Base-by-base conservation (phyloP, 768 basidiomycete genomes). In the Russula olivacea region DNA sequence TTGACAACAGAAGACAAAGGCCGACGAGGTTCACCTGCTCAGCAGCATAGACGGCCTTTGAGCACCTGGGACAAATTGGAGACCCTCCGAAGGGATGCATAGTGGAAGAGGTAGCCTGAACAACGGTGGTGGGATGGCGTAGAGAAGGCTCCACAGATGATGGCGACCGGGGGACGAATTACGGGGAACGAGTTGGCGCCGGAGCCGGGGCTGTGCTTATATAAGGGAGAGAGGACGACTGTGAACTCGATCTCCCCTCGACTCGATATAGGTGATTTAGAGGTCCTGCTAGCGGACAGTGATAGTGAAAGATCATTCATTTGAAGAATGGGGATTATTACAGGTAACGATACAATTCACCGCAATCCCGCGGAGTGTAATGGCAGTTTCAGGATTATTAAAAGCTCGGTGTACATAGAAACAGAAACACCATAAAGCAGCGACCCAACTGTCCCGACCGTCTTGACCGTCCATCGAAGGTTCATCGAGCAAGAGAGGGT, bases 41-140 rank as follows among this genome's bases (percentile, higher is more conserved):
- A 56, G 91, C 92, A 64, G 88, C 88, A 74, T 95, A 95, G 36
- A 94, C 93, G 0, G 81, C 73, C 74, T 87, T 91, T 61, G 73
- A 74, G 74, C 91, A 94, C 70, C 83, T 75, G 17, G 91, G 88
- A 71, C 91, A 94, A 57, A 77, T 74, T 32, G 88, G 82, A 4
- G 84, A 83, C 50, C 85, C 87, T 64, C 86, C 85, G 69, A 87
- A 91, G 3, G 86, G 82, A 71, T 86, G 84, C 87, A 89, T 90
- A 56, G 40, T 57, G 61, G 50, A 41, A 34, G 36, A 30, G 28
- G 28, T 28, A 28, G 40, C 15, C 23, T 11, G 34, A 43, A 38
- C 51, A 9, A 38, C 25, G 43, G 47, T 38, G 63, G 56, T 11
- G 36, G 19, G 28, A 52, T 32, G 63, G 53, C 2, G 36, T 21